phyloP scores from a whole-genome alignment of 164 flowering plant genomes.

The Stephania yunnanensis region DNA sequence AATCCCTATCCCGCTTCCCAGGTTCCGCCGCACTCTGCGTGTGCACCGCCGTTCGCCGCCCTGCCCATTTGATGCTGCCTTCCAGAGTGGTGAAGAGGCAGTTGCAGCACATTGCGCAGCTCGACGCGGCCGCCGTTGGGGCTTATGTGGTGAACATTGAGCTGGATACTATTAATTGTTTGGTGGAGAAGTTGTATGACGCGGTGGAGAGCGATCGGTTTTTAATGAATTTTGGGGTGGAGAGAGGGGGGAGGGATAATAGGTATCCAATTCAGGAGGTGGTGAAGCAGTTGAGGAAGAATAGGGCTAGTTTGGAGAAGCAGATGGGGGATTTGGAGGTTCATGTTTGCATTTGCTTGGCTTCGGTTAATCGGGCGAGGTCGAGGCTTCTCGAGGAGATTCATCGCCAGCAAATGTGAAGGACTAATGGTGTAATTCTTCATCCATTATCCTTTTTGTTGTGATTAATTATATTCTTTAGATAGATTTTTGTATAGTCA shows the following conservation, averaged over 20 bases:
- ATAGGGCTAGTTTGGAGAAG: conserved; percentile 27
- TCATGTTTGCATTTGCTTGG: conserved; percentile 64
- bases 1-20: conserved; percentile 42
- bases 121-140: conserved; percentile 67
- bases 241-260: conserved; percentile 59
- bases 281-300: conserved; percentile 53
- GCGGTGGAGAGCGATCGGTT: conserved; percentile 55
- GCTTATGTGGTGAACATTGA: conserved; percentile 52
- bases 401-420: conserved; percentile 12
- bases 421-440: neutral
- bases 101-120: conserved; percentile 42
- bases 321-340: conserved; percentile 67
- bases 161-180: conserved; percentile 64
- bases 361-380: conserved; percentile 59
- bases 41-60: neutral
- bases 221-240: conserved; percentile 50
- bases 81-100: conserved; percentile 30
- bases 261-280: conserved; percentile 45
- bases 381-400: conserved; percentile 53
- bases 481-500: neutral
- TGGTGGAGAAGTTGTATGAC: conserved; percentile 44
- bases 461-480: neutral
- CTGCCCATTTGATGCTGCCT: conserved; percentile 19
- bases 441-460: neutral
- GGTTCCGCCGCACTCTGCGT: conserved; percentile 22